Evolutionary conservation across 2,329 filamentous ascomycete species (phyloP), one percentile per base, ranked within the genome.

Genomic region (Phoma sp.): DNA sequence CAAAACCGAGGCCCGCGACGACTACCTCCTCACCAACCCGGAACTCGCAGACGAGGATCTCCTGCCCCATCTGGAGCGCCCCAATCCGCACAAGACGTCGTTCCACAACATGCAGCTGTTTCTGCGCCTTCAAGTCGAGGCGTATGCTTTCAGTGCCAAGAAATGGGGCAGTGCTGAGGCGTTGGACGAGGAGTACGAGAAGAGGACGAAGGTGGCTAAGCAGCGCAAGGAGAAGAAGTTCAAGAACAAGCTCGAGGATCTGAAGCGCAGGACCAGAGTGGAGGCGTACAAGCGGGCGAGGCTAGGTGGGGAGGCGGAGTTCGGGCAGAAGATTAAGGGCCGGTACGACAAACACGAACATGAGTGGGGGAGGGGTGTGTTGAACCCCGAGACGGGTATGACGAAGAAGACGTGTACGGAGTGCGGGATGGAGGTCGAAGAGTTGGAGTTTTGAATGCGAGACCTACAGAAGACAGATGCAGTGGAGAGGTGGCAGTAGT

Each of bases 91-190:
- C 77, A 97, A 97, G 73, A 87, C 89, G 0, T 92, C 93, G 54
- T 99, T 92, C 91, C 92, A 97, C 74, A 91, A 96, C 79, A 99
- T 99, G 95, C 96, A 96, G 88, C 83, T 99, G 2, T 99, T 95
- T 72, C 81, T 99, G 22, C 89, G 95, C 0, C 96, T 86, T 57
- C 95, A 99, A 71, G 90, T 99, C 2, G 95, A 99, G 71, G 91
- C 92, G 52, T 97, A 97, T 70, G 95, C 93, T 0, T 88, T 98
- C 66, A 86, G 79, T 0, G 75, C 83, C 1, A 86, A 86, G 61
- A 97, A 97, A 78, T 99, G 95, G 95, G 95, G 95, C 0, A 91
- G 89, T 0, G 77, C 90, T 0, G 92, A 95, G 69, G 89, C 88
- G 0, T 78, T 98, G 4, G 95, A 98, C 70, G 90, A 84, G 4